Percentiles rank a stretch among this genome's conserved stretches.
Conservation (phyloP, 140 eudicot species). For the Flaveria floridana region DNA sequence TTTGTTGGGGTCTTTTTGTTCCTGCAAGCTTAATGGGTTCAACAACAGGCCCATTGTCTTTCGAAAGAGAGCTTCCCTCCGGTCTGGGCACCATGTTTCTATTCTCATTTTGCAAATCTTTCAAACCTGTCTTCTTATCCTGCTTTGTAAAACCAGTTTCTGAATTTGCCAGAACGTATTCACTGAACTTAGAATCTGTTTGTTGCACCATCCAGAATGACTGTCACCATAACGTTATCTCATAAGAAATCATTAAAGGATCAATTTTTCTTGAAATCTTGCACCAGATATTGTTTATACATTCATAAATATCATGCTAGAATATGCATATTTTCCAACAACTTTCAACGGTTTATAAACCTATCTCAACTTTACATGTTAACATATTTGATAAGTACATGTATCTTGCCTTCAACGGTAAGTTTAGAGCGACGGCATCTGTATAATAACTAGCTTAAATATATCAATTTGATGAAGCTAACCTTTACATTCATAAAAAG, state of each 20-base stretch:
- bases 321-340: neutral
- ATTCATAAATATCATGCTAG: conserved; percentile 3
- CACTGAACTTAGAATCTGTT: conserved; percentile 53
- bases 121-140: conserved; percentile 44
- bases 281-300: conserved; percentile 5
- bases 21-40: conserved; percentile 46
- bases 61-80: conserved; percentile 37
- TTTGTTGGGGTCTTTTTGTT: conserved; percentile 47
- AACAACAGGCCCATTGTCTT: conserved; percentile 30
- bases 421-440: neutral
- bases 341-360: neutral
- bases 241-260: conserved; percentile 16
- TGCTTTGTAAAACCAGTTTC: conserved; percentile 44
- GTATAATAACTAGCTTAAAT: neutral
- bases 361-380: neutral
- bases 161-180: conserved; percentile 42
- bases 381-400: neutral
- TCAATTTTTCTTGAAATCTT: neutral
- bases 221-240: conserved; percentile 22
- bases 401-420: neutral
- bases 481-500: neutral
- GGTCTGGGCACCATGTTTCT: conserved; percentile 38
- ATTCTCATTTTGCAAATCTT: conserved; percentile 42
- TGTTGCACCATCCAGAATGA: conserved; percentile 53
- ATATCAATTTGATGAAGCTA: conserved; percentile 1